A percentile compares a stretch with the other conserved stretches of the same genome.
phyloP scores from a whole-genome alignment of 176 grass and related monocot genomes.

The Oryza meridionalis region DNA sequence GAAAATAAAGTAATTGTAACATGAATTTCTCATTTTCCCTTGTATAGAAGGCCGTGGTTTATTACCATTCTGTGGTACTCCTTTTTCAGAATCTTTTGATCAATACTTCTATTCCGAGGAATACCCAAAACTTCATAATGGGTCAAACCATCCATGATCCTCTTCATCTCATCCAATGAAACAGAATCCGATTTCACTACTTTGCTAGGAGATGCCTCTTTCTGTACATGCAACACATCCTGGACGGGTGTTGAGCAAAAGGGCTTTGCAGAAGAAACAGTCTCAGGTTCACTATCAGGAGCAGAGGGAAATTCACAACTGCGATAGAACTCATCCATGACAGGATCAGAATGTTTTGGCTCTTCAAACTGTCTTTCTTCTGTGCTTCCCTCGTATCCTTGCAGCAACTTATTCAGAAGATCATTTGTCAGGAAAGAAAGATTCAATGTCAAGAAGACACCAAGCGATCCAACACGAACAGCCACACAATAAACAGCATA shows the following conservation, averaged over 20 bases:
- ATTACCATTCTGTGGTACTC: conserved; percentile 85
- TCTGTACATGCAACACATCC: conserved; percentile 64
- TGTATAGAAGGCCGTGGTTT: background rate
- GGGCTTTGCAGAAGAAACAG: conserved; percentile 57
- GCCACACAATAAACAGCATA: conserved; percentile 88
- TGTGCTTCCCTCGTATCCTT: conserved; percentile 58
- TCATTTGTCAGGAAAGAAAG: conserved; percentile 95
- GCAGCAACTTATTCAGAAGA: conserved; percentile 81
- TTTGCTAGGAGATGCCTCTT: conserved; percentile 76
- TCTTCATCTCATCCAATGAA: conserved; percentile 94
- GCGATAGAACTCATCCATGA: conserved; percentile 68
- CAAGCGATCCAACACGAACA: conserved; percentile 74
- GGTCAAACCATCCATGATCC: conserved; percentile 78
- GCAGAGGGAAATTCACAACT: conserved; percentile 62
- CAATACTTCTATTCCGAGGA: conserved; percentile 49
- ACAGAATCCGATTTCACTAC: conserved; percentile 62
- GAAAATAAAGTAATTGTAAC: conserved; percentile 25
- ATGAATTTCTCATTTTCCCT: conserved; percentile 5
- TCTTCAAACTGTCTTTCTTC: conserved; percentile 57
- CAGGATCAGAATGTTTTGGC: conserved; percentile 64
- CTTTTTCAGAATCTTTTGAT: conserved; percentile 64
- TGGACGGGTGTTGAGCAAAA: conserved; percentile 68
- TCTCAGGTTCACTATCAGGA: conserved; percentile 73
- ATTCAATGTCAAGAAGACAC: conserved; percentile 83
- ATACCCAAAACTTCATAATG: conserved; percentile 93